A percentile compares a stretch with the other conserved stretches of the same genome.
Conservation (phyloP, 345 rosid genomes). For the Eucalyptus tenuipes region DNA sequence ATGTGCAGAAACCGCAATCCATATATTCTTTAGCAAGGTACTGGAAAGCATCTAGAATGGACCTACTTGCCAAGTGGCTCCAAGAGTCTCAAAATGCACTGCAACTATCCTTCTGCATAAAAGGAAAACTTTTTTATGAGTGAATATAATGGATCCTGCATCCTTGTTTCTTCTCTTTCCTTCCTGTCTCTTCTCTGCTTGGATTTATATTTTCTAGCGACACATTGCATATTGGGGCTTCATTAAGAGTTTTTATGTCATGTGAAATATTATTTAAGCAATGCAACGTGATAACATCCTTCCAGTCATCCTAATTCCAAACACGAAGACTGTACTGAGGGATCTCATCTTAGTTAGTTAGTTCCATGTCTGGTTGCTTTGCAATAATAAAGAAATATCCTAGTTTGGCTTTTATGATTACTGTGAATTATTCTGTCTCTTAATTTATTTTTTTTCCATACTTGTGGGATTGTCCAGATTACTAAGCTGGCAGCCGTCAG, state of each 20-base stretch:
- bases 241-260: background rate
- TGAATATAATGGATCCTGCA: background rate
- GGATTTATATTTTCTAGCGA: background rate
- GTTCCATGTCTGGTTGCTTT: background rate
- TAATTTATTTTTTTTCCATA: background rate
- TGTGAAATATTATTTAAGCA: background rate
- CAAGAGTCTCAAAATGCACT: background rate
- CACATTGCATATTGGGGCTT: background rate
- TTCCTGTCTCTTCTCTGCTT: background rate
- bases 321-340: background rate
- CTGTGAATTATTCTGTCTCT: background rate
- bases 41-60: background rate
- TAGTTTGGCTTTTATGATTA: background rate
- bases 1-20: conserved; percentile 92
- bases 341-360: background rate
- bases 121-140: background rate
- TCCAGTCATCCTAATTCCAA: background rate
- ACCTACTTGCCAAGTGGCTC: background rate
- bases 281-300: background rate
- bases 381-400: background rate
- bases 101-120: background rate
- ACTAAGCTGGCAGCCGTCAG: conserved; percentile 80
- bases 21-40: conserved; percentile 83
- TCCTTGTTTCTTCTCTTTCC: background rate
- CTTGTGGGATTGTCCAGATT: conserved; percentile 23